Percentiles rank a stretch among this genome's conserved stretches.
phyloP scores from a whole-genome alignment of 495 filamentous ascomycete genomes.

The Podospora anserina region DNA sequence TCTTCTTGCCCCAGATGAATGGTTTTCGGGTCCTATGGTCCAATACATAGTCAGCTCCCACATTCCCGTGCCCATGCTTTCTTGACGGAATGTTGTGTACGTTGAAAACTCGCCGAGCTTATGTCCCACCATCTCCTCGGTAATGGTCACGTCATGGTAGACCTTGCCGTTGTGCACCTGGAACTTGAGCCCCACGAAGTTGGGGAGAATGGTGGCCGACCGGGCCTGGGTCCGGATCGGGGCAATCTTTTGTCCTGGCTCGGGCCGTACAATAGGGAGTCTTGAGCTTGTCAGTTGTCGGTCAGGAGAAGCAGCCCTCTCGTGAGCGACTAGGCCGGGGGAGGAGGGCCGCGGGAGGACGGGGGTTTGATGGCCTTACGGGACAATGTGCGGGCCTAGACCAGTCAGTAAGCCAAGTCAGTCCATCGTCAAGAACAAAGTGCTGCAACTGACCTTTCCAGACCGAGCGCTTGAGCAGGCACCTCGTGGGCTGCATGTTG shows the following conservation, averaged over 20 bases:
- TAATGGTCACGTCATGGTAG: conserved; percentile 83
- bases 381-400: conserved; percentile 67
- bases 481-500: conserved; percentile 54
- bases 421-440: not conserved
- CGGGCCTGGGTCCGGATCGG: conserved; percentile 89
- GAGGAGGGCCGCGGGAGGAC: not conserved
- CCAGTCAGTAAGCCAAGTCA: not conserved
- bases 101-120: conserved; percentile 93
- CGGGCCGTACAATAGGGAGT: conserved; percentile 61
- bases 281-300: conserved; percentile 33
- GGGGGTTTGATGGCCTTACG: conserved; percentile 47
- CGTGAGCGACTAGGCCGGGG: not conserved
- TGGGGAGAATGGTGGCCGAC: conserved; percentile 88
- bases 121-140: conserved; percentile 97
- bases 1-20: conserved; percentile 53
- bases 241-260: conserved; percentile 57
- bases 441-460: conserved; percentile 51
- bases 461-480: conserved; percentile 52
- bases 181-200: conserved; percentile 91
- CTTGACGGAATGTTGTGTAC: conserved; percentile 50
- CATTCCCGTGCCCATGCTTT: not conserved
- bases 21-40: conserved; percentile 73
- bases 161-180: conserved; percentile 94
- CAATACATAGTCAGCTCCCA: not conserved
- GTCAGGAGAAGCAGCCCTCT: not conserved